phyloP scores from a whole-genome alignment of 1,284 basidiomycete species.

The Mycocalia duriaeana region DNA sequence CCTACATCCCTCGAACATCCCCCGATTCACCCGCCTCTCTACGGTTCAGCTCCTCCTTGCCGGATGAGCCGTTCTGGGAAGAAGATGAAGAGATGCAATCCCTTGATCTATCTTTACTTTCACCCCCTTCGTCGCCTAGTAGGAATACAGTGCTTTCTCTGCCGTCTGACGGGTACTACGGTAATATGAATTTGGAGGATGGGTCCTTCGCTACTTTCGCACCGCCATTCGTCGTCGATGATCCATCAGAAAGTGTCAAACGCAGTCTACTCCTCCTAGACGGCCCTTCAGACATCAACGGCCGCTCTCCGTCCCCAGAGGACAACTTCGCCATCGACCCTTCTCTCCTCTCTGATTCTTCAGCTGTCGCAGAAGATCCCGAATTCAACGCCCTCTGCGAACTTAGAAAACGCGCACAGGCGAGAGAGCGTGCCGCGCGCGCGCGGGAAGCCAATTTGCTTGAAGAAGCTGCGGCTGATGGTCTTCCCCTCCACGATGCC shows the following conservation, averaged over 20 bases:
- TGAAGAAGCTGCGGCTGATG: conserved; percentile 30
- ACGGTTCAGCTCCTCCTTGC: neutral
- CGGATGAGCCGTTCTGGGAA: neutral
- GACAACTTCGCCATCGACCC: conserved; percentile 34
- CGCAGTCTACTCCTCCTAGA: conserved; percentile 34
- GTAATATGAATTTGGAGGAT: too few species aligned
- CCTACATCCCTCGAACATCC: conserved; percentile 12
- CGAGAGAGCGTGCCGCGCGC: conserved; percentile 36
- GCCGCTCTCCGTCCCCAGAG: conserved; percentile 44
- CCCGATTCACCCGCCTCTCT: conserved; percentile 8
- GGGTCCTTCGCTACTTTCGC: neutral
- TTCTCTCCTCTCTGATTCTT: conserved; percentile 26
- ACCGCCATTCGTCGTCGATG: neutral
- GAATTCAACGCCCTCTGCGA: conserved; percentile 33
- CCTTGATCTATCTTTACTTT: neutral
- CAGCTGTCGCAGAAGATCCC: conserved; percentile 26
- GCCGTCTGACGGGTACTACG: too few species aligned
- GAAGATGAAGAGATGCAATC: neutral
- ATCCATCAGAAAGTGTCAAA: conserved; percentile 2
- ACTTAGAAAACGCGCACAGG: conserved; percentile 33
- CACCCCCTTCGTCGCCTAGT: neutral
- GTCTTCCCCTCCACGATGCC: conserved; percentile 33
- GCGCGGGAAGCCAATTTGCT: conserved; percentile 4
- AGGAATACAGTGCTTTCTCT: too few species aligned
- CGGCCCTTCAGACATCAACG: conserved; percentile 33